Percentiles rank a stretch among this genome's conserved stretches.
Evolutionary conservation across 805 yeast species (phyloP).

Genomic region (Starmerella apis): DNA sequence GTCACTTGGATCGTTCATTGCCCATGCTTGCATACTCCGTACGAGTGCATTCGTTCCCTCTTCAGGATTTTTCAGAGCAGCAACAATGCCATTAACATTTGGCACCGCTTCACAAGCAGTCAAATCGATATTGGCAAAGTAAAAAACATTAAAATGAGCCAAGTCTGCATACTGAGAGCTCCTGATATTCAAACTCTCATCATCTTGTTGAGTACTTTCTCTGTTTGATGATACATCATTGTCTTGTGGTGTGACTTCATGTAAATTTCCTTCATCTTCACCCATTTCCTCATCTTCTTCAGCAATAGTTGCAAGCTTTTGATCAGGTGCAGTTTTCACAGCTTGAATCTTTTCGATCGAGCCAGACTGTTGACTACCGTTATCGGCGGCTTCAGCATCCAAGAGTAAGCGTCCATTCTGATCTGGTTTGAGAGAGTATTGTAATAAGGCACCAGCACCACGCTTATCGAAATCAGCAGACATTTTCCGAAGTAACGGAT

Average conservation of each 20-base stretch:
- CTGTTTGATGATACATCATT: too few relatives aligned
- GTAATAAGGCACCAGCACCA: slow-evolving; percentile 35
- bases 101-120: slow-evolving; percentile 21
- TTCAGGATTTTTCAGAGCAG: slow-evolving; percentile 21
- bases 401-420: slow-evolving; percentile 54
- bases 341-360: not conserved
- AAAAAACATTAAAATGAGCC: slow-evolving; percentile 19
- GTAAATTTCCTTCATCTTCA: not conserved
- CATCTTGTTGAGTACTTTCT: too few relatives aligned
- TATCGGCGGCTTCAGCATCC: slow-evolving; percentile 44
- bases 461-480: slow-evolving; percentile 40
- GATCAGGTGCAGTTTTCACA: not conserved
- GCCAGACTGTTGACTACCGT: not conserved
- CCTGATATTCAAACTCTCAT: not conserved
- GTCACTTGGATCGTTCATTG: slow-evolving; percentile 17
- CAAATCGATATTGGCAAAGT: slow-evolving; percentile 24
- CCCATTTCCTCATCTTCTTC: slow-evolving; percentile 19
- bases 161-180: slow-evolving; percentile 3
- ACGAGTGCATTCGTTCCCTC: slow-evolving; percentile 20
- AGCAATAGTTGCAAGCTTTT: slow-evolving; percentile 3
- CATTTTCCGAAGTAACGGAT: slow-evolving; percentile 36
- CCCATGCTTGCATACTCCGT: slow-evolving; percentile 21
- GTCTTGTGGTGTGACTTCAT: too few relatives aligned
- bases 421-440: slow-evolving; percentile 43
- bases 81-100: slow-evolving; percentile 7